phyloP scores from a whole-genome alignment of 169 alveolate genomes.

The Eimeria maxima region DNA sequence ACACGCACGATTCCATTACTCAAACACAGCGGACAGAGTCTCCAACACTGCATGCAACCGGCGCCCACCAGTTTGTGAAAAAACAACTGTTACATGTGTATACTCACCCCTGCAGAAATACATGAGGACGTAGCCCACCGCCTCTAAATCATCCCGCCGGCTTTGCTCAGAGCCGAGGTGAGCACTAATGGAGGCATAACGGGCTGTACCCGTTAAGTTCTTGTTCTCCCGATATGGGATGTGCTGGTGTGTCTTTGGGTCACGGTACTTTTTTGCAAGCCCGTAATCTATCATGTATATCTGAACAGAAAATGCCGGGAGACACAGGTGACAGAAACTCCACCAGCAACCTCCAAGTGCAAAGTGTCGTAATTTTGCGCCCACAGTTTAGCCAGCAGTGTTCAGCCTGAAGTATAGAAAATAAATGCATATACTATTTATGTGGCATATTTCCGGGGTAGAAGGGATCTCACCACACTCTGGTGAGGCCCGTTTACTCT shows the following conservation, averaged over 20 bases:
- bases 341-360: neutral
- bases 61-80: neutral
- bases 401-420: neutral
- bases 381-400: neutral
- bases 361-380: neutral
- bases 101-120: constrained; percentile 89
- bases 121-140: constrained; percentile 92
- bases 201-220: constrained; percentile 99
- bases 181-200: constrained; percentile 99
- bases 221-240: constrained; percentile 98
- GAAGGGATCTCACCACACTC: constrained; percentile 51
- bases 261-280: constrained; percentile 97
- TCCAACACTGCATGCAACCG: neutral
- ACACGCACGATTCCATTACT: neutral
- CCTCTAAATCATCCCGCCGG: constrained; percentile 95
- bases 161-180: constrained; percentile 97
- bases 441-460: too few relatives aligned
- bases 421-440: too few relatives aligned
- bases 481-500: constrained; percentile 87
- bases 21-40: neutral
- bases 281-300: constrained; percentile 98
- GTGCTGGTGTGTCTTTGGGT: constrained; percentile 97
- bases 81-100: neutral
- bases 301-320: constrained; percentile 87
- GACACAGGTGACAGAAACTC: too few relatives aligned